Conservation (phyloP, 306 rosid genomes). For the Glycine tomentella region DNA sequence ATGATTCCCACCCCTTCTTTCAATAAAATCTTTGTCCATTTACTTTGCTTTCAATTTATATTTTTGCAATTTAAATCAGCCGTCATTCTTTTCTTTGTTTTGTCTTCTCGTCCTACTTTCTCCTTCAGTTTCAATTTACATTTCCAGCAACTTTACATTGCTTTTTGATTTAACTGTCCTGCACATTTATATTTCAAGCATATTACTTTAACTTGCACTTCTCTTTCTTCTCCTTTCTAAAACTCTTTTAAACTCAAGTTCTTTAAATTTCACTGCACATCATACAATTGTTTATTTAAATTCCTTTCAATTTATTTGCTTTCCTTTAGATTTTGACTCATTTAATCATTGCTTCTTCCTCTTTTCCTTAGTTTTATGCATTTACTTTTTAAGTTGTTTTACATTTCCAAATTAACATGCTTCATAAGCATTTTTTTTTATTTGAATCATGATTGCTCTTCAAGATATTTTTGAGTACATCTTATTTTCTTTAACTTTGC, state of each 20-base stretch:
- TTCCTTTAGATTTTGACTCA: neutral
- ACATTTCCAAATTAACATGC: neutral
- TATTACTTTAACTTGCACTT: neutral
- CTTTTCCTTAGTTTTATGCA: neutral
- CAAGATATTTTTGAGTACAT: slow-evolving; percentile 1
- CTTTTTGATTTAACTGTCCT: neutral
- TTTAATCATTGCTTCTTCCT: neutral
- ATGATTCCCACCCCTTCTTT: neutral
- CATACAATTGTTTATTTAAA: neutral
- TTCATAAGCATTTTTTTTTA: neutral
- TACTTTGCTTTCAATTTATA: neutral
- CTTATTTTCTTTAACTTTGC: neutral
- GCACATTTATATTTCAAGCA: neutral
- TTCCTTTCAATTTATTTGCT: neutral
- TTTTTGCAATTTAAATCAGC: neutral
- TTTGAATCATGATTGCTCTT: neutral
- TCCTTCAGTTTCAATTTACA: neutral
- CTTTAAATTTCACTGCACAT: neutral
- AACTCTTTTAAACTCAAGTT: neutral
- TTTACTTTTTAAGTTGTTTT: neutral
- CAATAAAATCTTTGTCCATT: neutral
- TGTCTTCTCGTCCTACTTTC: neutral
- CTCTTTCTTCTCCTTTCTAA: neutral
- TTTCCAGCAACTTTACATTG: neutral
- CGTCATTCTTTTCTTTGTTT: neutral